Base-by-base conservation (phyloP, 805 yeast species). In the Schwanniomyces polymorphus region DNA sequence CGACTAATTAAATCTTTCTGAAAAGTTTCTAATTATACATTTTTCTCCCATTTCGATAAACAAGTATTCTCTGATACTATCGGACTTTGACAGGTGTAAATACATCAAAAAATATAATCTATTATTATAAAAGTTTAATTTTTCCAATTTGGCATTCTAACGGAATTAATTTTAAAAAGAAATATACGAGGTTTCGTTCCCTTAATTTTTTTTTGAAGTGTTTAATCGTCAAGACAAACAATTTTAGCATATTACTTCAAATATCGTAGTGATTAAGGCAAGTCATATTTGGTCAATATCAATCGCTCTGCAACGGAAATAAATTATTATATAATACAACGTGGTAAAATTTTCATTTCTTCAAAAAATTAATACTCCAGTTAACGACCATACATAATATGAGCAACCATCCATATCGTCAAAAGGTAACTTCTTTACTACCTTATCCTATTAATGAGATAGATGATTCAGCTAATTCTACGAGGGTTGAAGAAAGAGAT, bases 401-500 rank as follows among this genome's bases (percentile, higher is more conserved):
- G 63, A 55, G 56, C 17, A 45, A 37, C 40, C 67, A 63, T 45
- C 67, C 68, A 23, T 63, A 63, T 50, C 65, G 67, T 44, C 65
- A 63, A 43, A 61, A 54, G 50, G 52, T 44, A 35, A 44, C 45
- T 18, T 35, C 52, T 21, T 31, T 16, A 12, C 47, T 56, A n/a
- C 59, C 59, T 8, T 53, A 56, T 27, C 61, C 61, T 11, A 45
- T 54, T 4, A 54, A 53, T n/a, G 48, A 44, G 10, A 38, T 37
- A 3, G 40, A 47, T 25, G 42, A 40, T 26, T 31, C 35, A 7
- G 14, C 14, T 12, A 31, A 31, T 31, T n/a, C 28, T 16, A 14
- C 14, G 5, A 31, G 7, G 10, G 18, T 2, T 14, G 35, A 16
- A 7, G 35, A 31, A 16, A 31, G 17, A 11, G 35, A 31, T 16